Base-by-base conservation (phyloP, 306 rosid species). In the Cicer cuneatum region DNA sequence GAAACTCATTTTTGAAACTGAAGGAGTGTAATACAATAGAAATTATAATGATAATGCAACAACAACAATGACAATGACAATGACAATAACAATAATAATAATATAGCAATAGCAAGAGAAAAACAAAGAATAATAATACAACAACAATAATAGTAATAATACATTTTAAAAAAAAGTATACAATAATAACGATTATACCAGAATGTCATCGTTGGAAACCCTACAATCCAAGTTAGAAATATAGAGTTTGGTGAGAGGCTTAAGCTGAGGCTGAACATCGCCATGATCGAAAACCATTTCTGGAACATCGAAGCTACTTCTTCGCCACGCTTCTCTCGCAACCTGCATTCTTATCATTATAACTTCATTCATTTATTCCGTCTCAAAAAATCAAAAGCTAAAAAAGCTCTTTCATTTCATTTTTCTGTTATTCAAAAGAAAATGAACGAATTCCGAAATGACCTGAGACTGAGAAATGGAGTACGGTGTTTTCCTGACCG, bases 141-240 rank as follows among this genome's bases (percentile, higher is more conserved):
- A 13, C 37, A 18, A 41, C 21, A 18, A 39, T 10, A 9, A 12
- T 5, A 10, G 40, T 8, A 8, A 2, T 9, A 7, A 64, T 19
- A 2, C 13, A 10, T 5, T 11, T 13, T 1, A 6, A 13, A 10
- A 4, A 0, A 5, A 57, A 60, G n/a, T 12, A 64, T 11, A 64
- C 10, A 11, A 10, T 5, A 42, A 4, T 33, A 10, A 33, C 7
- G 1, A 57, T 10, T 19, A 58, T 37, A 80, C 84, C 75, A 68
- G 76, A 33, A 80, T 69, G 47, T 81, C 84, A 8, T 48, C 46
- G 39, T 62, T 62, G 19, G 81, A 61, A 69, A 81, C 77, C 40
- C 60, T 66, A 35, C 19, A 8, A n/a, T 75, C 73, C 73, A 81
- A 69, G 73, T 81, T 81, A 7, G 84, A 81, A 3, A 81, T 35